Evolutionary conservation across 805 yeast genomes (phyloP), one percentile per base, ranked within the genome.

Genomic region (Saccharomyces paradoxus): DNA sequence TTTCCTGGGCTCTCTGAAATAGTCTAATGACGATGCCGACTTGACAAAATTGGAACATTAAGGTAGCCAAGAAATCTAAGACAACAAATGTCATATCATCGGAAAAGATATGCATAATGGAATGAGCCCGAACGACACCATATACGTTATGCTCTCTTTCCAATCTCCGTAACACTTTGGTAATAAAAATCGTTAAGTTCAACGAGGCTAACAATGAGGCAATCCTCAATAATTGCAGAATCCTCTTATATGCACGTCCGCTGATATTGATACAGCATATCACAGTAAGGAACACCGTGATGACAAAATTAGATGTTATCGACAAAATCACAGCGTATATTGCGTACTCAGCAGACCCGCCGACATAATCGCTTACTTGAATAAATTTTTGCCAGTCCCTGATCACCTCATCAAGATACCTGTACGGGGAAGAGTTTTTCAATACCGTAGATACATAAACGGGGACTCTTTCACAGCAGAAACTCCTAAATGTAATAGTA

Each of bases 11-110:
- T 51, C 95, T 74, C 53, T 81, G 79, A 60, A 86, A 86, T 29
- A 86, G 66, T 53, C 89, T 73, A 79, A 83, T 83, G 4, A 84
- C 75, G 32, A 86, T 82, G 62, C 84, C 88, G 0, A 86, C 88
- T 66, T 87, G 91, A 51, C 85, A 79, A 30, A 86, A 69, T 61
- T 83, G 86, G 27, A 85, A 73, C 5, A 85, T 60, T 12, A 83
- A 64, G 7, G 81, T 81, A 14, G 81, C 79, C 1, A 86, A 63
- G 50, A 85, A 74, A 63, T 83, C 88, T 13, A 86, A 70, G 2
- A 80, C 72, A 51, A 80, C 80, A 60, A 85, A 77, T 10, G 75
- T 76, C 2, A 71, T 60, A 48, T 77, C 74, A 2, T 63, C 55
- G 52, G 79, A 74, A n/a, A 86, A 64, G 2, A 69, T 67, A 44